Percentiles rank a stretch among this genome's conserved stretches.
These are phyloP conservation scores for Fistulifera pelliculosa DNA, from an alignment of 108 stramenopile genomes.

Conservation along the genomic window DNA sequence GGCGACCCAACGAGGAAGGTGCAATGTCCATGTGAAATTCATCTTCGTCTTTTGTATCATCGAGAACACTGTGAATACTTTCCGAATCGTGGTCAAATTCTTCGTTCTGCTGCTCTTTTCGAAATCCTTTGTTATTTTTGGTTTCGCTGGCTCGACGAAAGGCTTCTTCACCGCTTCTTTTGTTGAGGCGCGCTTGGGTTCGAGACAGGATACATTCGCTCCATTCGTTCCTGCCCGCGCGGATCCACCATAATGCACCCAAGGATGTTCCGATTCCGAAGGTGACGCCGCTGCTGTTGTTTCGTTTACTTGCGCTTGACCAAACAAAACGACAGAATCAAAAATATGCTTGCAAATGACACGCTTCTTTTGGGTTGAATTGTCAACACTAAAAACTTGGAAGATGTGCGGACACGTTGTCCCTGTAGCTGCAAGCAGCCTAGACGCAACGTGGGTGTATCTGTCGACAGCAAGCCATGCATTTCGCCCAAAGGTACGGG, in stretches of 20 bases:
- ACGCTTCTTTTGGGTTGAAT: conserved; percentile 9
- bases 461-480: background rate
- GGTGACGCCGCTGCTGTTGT: background rate
- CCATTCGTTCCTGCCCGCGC: background rate
- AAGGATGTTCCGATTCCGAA: background rate
- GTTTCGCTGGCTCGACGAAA: background rate
- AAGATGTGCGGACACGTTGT: conserved; percentile 1
- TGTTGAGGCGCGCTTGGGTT: background rate
- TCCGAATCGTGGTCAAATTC: background rate
- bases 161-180: background rate
- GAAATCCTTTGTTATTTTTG: background rate
- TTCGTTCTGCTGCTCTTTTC: no score
- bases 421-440: background rate
- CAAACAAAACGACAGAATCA: conserved; percentile 8
- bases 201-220: background rate
- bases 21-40: no score
- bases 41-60: background rate
- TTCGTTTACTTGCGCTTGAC: background rate
- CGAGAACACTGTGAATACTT: background rate
- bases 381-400: conserved; percentile 10
- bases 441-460: background rate
- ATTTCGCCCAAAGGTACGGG: background rate
- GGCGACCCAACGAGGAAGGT: no score
- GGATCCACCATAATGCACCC: conserved; percentile 2
- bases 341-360: conserved; percentile 10